Evolutionary conservation across 2,329 filamentous ascomycete species (phyloP).

Genomic region (Penicillium crustosum): DNA sequence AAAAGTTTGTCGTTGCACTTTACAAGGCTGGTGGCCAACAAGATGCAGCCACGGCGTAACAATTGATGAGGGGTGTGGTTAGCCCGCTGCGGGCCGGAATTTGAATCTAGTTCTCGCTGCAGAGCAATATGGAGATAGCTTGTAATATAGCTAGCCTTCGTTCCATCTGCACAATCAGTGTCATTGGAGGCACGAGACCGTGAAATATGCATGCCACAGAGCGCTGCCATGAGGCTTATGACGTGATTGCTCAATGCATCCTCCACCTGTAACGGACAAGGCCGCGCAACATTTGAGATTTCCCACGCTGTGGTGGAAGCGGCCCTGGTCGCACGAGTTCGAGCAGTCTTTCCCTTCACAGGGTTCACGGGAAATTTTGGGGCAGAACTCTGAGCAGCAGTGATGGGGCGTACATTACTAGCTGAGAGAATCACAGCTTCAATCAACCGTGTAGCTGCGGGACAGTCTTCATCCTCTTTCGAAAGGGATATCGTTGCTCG

Average conservation of each 20-base stretch:
- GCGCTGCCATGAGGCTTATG: slow-evolving; percentile 35
- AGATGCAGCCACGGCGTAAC: slow-evolving; percentile 36
- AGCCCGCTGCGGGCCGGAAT: slow-evolving; percentile 1
- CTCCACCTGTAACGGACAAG: slow-evolving; percentile 36
- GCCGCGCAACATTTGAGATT: slow-evolving; percentile 7
- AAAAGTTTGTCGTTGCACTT: slow-evolving; percentile 26
- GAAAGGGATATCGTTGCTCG: slow-evolving; percentile 40
- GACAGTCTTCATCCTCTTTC: slow-evolving; percentile 34
- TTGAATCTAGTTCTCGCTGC: slow-evolving; percentile 25
- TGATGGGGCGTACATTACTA: slow-evolving; percentile 16
- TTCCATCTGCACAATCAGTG: slow-evolving; percentile 15
- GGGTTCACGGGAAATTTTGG: background rate
- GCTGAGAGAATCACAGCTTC: slow-evolving; percentile 37
- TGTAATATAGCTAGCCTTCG: slow-evolving; percentile 30
- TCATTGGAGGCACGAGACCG: slow-evolving; percentile 26
- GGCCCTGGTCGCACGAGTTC: slow-evolving; percentile 20
- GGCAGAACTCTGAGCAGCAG: background rate
- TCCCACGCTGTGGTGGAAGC: slow-evolving; percentile 13
- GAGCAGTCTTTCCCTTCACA: background rate
- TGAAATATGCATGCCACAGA: slow-evolving; percentile 41
- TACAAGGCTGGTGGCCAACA: slow-evolving; percentile 33
- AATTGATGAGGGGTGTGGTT: slow-evolving; percentile 23
- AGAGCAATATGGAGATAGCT: slow-evolving; percentile 25
- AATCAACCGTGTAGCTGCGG: slow-evolving; percentile 33
- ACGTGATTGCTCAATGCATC: slow-evolving; percentile 40